Percentiles rank a stretch among this genome's conserved stretches.
phyloP scores from a whole-genome alignment of 495 filamentous ascomycete species.

The Penicillium odoratum region DNA sequence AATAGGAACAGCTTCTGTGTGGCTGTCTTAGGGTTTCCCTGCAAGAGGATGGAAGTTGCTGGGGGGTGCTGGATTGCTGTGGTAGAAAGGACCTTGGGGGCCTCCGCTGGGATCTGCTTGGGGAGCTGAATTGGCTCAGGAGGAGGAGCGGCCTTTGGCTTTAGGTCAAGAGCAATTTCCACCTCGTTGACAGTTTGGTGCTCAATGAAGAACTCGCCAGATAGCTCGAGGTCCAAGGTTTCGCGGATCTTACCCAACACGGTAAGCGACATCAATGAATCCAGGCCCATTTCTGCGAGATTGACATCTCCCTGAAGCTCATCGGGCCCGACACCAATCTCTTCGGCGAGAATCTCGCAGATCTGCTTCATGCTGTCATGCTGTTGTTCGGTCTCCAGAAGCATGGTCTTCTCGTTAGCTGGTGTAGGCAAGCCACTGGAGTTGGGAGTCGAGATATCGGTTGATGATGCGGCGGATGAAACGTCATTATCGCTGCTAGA shows the following conservation, averaged over 20 bases:
- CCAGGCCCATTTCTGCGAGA: constrained; percentile 51
- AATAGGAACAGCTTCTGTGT: constrained; percentile 49
- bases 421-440: constrained; percentile 35
- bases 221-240: constrained; percentile 50
- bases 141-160: constrained; percentile 32
- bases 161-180: constrained; percentile 46
- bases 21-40: constrained; percentile 47
- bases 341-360: constrained; percentile 61
- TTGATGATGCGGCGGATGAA: constrained; percentile 34
- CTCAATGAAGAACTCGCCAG: constrained; percentile 60
- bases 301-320: constrained; percentile 54
- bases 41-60: constrained; percentile 53
- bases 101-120: constrained; percentile 18
- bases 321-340: constrained; percentile 65
- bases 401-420: constrained; percentile 35
- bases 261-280: constrained; percentile 54
- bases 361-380: constrained; percentile 49
- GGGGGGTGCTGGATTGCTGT: constrained; percentile 33
- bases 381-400: constrained; percentile 42
- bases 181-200: constrained; percentile 57
- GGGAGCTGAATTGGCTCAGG: constrained; percentile 24
- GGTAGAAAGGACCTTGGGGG: constrained; percentile 17
- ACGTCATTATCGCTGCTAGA: constrained; percentile 37
- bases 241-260: constrained; percentile 56
- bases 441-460: constrained; percentile 36